A percentile compares a stretch with the other conserved stretches of the same genome.
Conservation (phyloP, 2,329 filamentous ascomycete species). For the Dactylonectria estremocensis region DNA sequence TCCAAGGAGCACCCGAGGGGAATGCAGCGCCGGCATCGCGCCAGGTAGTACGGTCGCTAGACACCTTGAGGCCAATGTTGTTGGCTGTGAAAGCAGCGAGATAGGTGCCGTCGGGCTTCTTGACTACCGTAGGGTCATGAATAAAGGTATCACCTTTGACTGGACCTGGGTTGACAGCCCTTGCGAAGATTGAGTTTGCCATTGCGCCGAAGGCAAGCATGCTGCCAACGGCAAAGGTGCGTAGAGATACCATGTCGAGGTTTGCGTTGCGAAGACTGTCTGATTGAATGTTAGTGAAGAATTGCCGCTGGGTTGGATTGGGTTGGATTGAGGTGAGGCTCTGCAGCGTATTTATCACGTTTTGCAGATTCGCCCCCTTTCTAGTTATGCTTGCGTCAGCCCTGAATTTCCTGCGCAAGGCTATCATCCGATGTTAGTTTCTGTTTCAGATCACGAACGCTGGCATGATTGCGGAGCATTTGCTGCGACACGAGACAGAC, state of each 20-base stretch:
- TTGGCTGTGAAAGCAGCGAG: slow-evolving; percentile 48
- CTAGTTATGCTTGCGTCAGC: too few species aligned
- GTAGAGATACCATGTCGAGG: slow-evolving; percentile 33
- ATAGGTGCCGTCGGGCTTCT: slow-evolving; percentile 48
- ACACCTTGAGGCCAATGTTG: slow-evolving; percentile 51
- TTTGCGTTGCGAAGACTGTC: neutral
- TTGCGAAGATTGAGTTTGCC: slow-evolving; percentile 15
- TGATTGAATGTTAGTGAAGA: too few species aligned
- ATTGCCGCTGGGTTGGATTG: too few species aligned
- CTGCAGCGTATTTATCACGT: too few species aligned
- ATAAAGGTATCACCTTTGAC: slow-evolving; percentile 47
- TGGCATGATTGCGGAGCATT: too few species aligned
- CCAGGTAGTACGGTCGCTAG: slow-evolving; percentile 51
- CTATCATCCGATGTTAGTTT: too few species aligned
- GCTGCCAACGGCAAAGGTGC: slow-evolving; percentile 41
- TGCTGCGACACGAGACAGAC: too few species aligned
- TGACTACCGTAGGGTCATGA: slow-evolving; percentile 51
- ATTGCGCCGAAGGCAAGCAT: slow-evolving; percentile 41
- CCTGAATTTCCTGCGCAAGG: too few species aligned
- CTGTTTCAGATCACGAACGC: too few species aligned
- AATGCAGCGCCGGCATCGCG: slow-evolving; percentile 50
- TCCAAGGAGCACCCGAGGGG: slow-evolving; percentile 52
- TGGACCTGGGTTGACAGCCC: slow-evolving; percentile 41
- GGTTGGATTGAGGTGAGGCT: too few species aligned
- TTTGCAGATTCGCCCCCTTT: too few species aligned